These are phyloP conservation scores for Hydnum rufescens DNA, from an alignment of 768 basidiomycete species.

Conservation along the genomic window DNA sequence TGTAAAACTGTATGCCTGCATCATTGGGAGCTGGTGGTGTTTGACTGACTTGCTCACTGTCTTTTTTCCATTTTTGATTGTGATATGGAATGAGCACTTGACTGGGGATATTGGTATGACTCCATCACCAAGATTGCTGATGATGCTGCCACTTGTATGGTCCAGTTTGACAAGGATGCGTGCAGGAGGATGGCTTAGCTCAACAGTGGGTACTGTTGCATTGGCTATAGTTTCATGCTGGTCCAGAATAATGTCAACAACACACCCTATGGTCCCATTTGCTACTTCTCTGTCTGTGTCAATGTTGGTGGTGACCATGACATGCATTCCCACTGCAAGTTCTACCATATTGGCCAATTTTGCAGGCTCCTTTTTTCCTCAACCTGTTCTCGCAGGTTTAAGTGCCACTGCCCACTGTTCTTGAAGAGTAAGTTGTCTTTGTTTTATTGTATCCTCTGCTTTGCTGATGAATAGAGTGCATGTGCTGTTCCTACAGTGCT, in stretches of 20 bases:
- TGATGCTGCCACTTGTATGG: slow-evolving; percentile 11
- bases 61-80: slow-evolving; percentile 4
- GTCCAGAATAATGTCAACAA: slow-evolving; percentile 20
- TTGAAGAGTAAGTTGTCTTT: slow-evolving; percentile 3
- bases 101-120: slow-evolving; percentile 19
- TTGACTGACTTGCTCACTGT: slow-evolving; percentile 2
- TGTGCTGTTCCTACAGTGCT: slow-evolving; percentile 14
- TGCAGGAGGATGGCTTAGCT: slow-evolving; percentile 15
- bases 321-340: slow-evolving; percentile 21
- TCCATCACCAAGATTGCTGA: slow-evolving; percentile 17
- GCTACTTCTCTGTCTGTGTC: slow-evolving; percentile 23
- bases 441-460: slow-evolving; percentile 17
- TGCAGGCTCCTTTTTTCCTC: slow-evolving; percentile 4
- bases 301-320: slow-evolving; percentile 22
- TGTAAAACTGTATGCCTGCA: slow-evolving; percentile 10
- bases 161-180: slow-evolving; percentile 15
- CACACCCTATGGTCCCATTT: slow-evolving; percentile 22
- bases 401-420: slow-evolving; percentile 6
- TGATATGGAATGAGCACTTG: slow-evolving; percentile 12
- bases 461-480: slow-evolving; percentile 15
- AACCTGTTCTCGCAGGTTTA: not conserved
- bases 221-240: slow-evolving; percentile 14
- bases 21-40: slow-evolving; percentile 8
- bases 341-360: slow-evolving; percentile 14
- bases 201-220: slow-evolving; percentile 3